Evolutionary conservation across 352 stramenopile genomes (phyloP), one percentile per base, ranked within the genome.

Genomic region (Pythium apleroticum): DNA sequence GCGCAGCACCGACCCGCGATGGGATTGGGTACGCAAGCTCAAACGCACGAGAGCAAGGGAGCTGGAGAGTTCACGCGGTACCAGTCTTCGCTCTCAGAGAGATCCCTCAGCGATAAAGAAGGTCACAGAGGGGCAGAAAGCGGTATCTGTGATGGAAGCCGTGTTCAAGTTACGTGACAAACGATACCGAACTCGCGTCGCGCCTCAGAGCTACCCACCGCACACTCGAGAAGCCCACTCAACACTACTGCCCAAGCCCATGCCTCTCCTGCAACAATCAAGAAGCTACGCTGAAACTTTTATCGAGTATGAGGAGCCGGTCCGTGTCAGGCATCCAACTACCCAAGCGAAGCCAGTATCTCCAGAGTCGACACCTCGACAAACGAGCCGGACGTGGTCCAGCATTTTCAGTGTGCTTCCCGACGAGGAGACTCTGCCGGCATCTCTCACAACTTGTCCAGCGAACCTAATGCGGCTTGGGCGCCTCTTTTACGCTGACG

Each of bases 161-260:
- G 68, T 75, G n/a, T 55, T 89, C 19, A 68, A 77, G n/a, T 63
- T 90, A 58, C 80, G 81, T 19, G 64, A 84, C n/a, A 76, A 80
- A 52, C 66, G 78, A 17, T 72, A 73, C 67, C 63, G 72, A 48
- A 53, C 53, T 20, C 28, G 52, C 50, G 24, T 5, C 12, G 3
- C 3, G 31, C 39, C 17, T 8, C 52, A 12, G 22, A 57, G 15
- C 5, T 27, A 50, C 7, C 19, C 20, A 7, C 43, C 19, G 43
- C 15, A 50, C 6, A 1, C 5, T 24, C 4, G 43, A 27, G n/a
- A 28, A 27, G 43, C 43, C 11, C 43, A n/a, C 43, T 50, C 43
- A 27, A 27, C 43, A 27, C 9, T 50, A 3, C 43, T 50, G 9
- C 43, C 43, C 3, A 50, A 27, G 14, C 43, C 43, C n/a, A 15